Percentiles rank a stretch among this genome's conserved stretches.
These are phyloP conservation scores for Boletus semigastroideus DNA, from an alignment of 1,284 basidiomycete species.

Conservation along the genomic window DNA sequence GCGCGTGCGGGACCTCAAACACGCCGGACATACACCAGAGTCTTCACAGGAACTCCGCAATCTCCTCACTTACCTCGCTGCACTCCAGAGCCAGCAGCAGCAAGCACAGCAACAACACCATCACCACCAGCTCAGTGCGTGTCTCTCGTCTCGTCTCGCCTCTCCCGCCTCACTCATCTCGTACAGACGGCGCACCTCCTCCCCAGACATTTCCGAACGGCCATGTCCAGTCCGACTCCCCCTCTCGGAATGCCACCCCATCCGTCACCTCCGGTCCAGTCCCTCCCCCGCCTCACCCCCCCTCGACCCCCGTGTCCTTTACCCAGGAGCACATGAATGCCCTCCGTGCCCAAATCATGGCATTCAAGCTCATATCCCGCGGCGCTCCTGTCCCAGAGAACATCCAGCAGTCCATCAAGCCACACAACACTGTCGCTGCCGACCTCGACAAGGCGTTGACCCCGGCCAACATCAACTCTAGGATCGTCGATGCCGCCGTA, in stretches of 20 bases:
- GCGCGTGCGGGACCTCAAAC: conserved; percentile 34
- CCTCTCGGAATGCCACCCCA: conserved; percentile 20
- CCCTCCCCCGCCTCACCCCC: conserved; percentile 28
- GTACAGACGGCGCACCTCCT: conserved; percentile 27
- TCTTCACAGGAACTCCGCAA: conserved; percentile 30
- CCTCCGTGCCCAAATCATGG: conserved; percentile 86
- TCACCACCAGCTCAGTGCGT: conserved; percentile 33
- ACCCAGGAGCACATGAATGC: conserved; percentile 82
- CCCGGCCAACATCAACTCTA: conserved; percentile 56
- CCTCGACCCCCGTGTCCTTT: conserved; percentile 75
- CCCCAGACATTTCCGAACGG: conserved; percentile 27
- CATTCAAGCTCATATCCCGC: conserved; percentile 82
- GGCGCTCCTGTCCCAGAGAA: conserved; percentile 81
- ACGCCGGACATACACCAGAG: conserved; percentile 32
- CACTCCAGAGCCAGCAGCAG: conserved; percentile 31
- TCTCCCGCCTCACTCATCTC: conserved; percentile 17
- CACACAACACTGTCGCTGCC: conserved; percentile 55
- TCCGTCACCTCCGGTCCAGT: conserved; percentile 32
- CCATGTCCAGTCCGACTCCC: conserved; percentile 22
- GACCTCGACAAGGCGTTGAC: conserved; percentile 67
- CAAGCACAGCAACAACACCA: conserved; percentile 30
- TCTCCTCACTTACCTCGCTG: conserved; percentile 27
- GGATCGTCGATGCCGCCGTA: conserved; percentile 76
- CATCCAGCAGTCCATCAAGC: conserved; percentile 76
- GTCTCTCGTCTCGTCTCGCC: not conserved